phyloP scores from a whole-genome alignment of 2,329 filamentous ascomycete species.

The Aulographum hederae region DNA sequence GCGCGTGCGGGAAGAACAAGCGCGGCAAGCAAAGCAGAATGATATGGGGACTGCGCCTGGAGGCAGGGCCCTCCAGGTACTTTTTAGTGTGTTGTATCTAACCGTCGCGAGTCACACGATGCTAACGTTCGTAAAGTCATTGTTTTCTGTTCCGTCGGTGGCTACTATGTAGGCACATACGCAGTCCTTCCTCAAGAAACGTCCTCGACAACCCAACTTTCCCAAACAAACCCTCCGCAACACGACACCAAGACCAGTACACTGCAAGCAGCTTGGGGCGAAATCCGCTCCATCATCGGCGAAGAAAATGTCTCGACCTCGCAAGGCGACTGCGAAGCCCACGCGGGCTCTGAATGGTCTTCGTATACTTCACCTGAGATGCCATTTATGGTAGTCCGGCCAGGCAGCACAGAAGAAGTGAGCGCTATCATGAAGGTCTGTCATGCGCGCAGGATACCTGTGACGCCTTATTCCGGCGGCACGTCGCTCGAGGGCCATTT shows the following conservation, averaged over 20 bases:
- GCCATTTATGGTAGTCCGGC: constrained; percentile 52
- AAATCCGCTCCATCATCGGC: constrained; percentile 42
- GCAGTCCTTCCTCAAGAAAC: constrained; percentile 27
- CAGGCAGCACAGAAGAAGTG: constrained; percentile 62
- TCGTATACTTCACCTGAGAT: constrained; percentile 27
- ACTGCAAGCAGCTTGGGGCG: constrained; percentile 45
- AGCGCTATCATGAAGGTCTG: constrained; percentile 80
- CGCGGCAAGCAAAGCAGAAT: constrained; percentile 28
- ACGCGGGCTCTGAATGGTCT: constrained; percentile 46
- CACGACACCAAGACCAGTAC: constrained; percentile 38
- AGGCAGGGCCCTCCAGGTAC: constrained; percentile 3
- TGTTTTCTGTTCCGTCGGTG: too few relatives aligned
- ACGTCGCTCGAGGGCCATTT: constrained; percentile 85
- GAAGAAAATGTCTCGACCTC: constrained; percentile 44
- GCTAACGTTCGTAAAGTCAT: not conserved
- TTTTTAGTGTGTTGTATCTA: not conserved
- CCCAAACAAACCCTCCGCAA: constrained; percentile 25
- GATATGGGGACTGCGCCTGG: constrained; percentile 17
- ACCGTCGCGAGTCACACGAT: not conserved
- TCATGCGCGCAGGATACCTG: constrained; percentile 61
- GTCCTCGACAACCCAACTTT: constrained; percentile 33
- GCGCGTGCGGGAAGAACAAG: constrained; percentile 38
- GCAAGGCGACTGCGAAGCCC: constrained; percentile 32
- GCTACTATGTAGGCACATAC: constrained; percentile 32
- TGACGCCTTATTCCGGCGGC: constrained; percentile 73